Percentiles rank a stretch among this genome's conserved stretches.
phyloP scores from a whole-genome alignment of 2,329 filamentous ascomycete genomes.

The Colletotrichum lini region DNA sequence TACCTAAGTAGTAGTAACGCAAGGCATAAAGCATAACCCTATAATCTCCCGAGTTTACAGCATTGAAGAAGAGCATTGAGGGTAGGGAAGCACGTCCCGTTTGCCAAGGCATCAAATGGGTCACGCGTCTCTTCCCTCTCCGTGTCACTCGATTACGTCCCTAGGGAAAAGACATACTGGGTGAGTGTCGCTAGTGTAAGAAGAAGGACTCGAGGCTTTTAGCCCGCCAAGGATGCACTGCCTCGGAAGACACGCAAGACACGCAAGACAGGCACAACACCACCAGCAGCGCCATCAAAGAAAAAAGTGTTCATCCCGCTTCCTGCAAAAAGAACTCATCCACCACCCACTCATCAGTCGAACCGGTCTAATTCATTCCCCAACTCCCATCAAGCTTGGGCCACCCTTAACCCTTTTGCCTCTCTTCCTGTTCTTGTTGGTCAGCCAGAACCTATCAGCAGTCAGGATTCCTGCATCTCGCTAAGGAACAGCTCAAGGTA shows the following conservation, averaged over 20 bases:
- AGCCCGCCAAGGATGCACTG: slow-evolving; percentile 40
- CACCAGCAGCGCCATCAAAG: slow-evolving; percentile 7
- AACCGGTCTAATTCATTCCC: slow-evolving; percentile 6
- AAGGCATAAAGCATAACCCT: slow-evolving; percentile 4
- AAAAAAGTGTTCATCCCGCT: slow-evolving; percentile 34
- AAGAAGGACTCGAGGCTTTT: not conserved
- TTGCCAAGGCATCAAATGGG: slow-evolving; percentile 26
- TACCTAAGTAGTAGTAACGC: not conserved
- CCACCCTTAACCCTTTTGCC: slow-evolving; percentile 24
- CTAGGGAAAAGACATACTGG: not conserved
- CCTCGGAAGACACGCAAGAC: slow-evolving; percentile 35
- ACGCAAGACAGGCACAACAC: slow-evolving; percentile 39
- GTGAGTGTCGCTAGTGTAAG: not conserved
- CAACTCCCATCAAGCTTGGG: slow-evolving; percentile 23
- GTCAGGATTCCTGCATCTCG: slow-evolving; percentile 5
- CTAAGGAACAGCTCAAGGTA: not conserved
- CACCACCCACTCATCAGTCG: slow-evolving; percentile 18
- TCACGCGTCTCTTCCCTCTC: slow-evolving; percentile 11
- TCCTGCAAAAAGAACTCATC: not conserved
- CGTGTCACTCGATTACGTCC: not conserved
- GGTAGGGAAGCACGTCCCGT: slow-evolving; percentile 6
- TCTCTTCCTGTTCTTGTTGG: not conserved
- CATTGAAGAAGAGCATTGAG: slow-evolving; percentile 13
- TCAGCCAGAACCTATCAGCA: slow-evolving; percentile 14
- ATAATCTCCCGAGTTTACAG: slow-evolving; percentile 1